Evolutionary conservation across 257 asterid genomes (phyloP).

Genomic region (Capsicum baccatum): DNA sequence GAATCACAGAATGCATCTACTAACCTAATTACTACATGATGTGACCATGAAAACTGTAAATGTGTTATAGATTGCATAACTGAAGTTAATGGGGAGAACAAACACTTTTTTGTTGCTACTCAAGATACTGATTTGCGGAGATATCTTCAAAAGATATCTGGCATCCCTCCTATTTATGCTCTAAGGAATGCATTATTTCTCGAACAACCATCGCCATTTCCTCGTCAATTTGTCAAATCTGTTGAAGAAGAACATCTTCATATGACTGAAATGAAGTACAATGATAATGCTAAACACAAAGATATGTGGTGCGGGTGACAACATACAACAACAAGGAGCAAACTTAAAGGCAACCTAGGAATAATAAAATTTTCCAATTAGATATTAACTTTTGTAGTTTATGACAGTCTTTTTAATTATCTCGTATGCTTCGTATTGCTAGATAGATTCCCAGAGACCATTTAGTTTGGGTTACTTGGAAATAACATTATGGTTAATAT

Average conservation of each 20-base stretch:
- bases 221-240: conserved; percentile 65
- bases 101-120: conserved; percentile 89
- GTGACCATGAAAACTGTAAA: conserved; percentile 81
- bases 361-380: too few relatives aligned
- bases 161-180: conserved; percentile 77
- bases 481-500: too few relatives aligned
- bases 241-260: conserved; percentile 78
- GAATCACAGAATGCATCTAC: conserved; percentile 72
- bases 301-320: too few relatives aligned
- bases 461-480: too few relatives aligned
- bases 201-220: conserved; percentile 78
- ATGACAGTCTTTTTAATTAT: too few relatives aligned
- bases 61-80: conserved; percentile 72
- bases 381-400: too few relatives aligned
- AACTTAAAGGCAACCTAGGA: too few relatives aligned
- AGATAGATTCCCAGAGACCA: too few relatives aligned
- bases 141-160: conserved; percentile 83
- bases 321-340: too few relatives aligned
- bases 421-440: too few relatives aligned
- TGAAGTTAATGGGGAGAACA: conserved; percentile 78
- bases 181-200: conserved; percentile 84
- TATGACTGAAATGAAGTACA: conserved; percentile 68
- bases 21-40: conserved; percentile 70
- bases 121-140: conserved; percentile 84
- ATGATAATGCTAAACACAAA: background rate